Evolutionary conservation across 495 filamentous ascomycete species (phyloP).

Genomic region (Aspergillus funiculosus): DNA sequence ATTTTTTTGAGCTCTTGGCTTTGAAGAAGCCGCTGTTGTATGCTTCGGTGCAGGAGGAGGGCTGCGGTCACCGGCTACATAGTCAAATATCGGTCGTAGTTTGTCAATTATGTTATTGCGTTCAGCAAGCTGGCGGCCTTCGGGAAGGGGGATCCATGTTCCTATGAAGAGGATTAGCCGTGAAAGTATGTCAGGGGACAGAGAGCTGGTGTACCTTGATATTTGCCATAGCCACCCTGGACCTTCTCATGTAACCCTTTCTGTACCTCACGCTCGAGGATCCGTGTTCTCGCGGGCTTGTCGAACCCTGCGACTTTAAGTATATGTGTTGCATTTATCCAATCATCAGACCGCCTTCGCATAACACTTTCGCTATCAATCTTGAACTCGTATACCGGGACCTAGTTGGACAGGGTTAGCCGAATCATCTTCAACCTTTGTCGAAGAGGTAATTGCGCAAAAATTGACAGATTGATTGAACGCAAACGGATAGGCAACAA

Average conservation of each 20-base stretch:
- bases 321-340: constrained; percentile 95
- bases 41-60: constrained; percentile 94
- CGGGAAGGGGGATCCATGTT: constrained; percentile 89
- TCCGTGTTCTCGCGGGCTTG: constrained; percentile 88
- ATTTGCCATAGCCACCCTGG: constrained; percentile 97
- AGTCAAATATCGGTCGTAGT: constrained; percentile 84
- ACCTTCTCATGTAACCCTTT: constrained; percentile 96
- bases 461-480: background rate
- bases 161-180: constrained; percentile 45
- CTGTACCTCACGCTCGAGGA: constrained; percentile 94
- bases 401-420: constrained; percentile 43
- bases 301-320: constrained; percentile 79
- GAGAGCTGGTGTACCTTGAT: constrained; percentile 61
- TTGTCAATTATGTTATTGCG: constrained; percentile 81
- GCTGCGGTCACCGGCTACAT: constrained; percentile 71
- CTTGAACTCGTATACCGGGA: constrained; percentile 86
- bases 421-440: background rate
- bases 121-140: constrained; percentile 72
- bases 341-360: constrained; percentile 81
- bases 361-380: constrained; percentile 76
- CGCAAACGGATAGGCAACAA: constrained; percentile 9
- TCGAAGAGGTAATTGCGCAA: background rate
- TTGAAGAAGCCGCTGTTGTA: constrained; percentile 59
- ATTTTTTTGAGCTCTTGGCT: constrained; percentile 58
- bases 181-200: constrained; percentile 3